phyloP scores from a whole-genome alignment of 441 rosid species.

The Erodium moschatum region DNA sequence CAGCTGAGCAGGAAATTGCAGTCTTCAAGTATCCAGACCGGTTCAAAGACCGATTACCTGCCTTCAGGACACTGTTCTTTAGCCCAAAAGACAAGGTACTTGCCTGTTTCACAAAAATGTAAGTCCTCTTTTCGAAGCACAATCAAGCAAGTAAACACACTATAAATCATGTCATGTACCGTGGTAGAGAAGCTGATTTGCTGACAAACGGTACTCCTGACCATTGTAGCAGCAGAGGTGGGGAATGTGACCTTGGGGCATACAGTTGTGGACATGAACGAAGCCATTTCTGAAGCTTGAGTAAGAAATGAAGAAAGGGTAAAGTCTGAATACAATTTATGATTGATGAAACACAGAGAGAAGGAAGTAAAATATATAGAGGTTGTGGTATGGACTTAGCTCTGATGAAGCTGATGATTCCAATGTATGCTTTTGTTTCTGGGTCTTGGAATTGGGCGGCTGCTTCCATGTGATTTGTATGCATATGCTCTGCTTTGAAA shows the following conservation, averaged over 20 bases:
- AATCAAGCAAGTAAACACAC: too few species aligned
- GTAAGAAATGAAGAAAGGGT: neutral
- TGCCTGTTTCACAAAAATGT: constrained; percentile 31
- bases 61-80: constrained; percentile 24
- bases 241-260: constrained; percentile 24
- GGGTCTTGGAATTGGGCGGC: constrained; percentile 27
- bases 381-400: neutral
- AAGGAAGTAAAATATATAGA: neutral
- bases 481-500: constrained; percentile 18
- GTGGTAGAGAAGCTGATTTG: constrained; percentile 28
- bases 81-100: constrained; percentile 24
- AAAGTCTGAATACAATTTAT: neutral
- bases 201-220: constrained; percentile 15
- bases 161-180: constrained; percentile 20
- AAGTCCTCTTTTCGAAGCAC: neutral
- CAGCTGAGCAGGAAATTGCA: constrained; percentile 38
- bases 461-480: constrained; percentile 20
- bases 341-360: neutral
- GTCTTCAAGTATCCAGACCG: constrained; percentile 29
- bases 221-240: constrained; percentile 10
- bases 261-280: constrained; percentile 29
- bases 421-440: constrained; percentile 25
- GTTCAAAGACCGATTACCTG: constrained; percentile 20
- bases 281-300: constrained; percentile 26
- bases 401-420: constrained; percentile 23